A percentile compares a stretch with the other conserved stretches of the same genome.
Evolutionary conservation across 2,329 filamentous ascomycete genomes (phyloP).

Genomic region (Aspergillus ochraceoroseus): DNA sequence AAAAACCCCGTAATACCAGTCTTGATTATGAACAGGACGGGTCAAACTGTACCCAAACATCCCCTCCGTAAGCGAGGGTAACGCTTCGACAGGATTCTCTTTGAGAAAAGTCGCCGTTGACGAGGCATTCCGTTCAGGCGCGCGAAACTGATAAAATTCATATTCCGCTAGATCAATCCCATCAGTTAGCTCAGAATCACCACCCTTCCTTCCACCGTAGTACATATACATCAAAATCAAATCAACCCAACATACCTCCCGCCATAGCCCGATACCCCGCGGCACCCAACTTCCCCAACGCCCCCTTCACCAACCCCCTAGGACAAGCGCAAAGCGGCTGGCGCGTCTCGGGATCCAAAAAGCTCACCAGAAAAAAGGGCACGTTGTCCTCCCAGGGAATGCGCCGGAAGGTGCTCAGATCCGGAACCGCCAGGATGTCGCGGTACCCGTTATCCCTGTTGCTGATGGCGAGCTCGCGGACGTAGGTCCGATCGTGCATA

Average conservation of each 20-base stretch:
- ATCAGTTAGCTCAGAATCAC: conserved; percentile 6
- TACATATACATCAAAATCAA: too few relatives aligned
- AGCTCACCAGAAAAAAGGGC: conserved; percentile 79
- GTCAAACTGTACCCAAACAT: conserved; percentile 96
- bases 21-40: conserved; percentile 79
- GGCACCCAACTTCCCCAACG: conserved; percentile 61
- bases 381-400: conserved; percentile 89
- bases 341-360: conserved; percentile 72
- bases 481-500: conserved; percentile 91
- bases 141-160: conserved; percentile 88
- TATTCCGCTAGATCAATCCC: conserved; percentile 66
- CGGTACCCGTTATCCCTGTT: conserved; percentile 88
- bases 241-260: conserved; percentile 59
- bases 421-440: conserved; percentile 76
- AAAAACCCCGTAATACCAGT: conserved; percentile 86
- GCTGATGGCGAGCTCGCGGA: conserved; percentile 76
- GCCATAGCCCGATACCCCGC: conserved; percentile 80
- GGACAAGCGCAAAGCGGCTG: conserved; percentile 72
- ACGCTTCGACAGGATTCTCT: conserved; percentile 64
- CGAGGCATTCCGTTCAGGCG: conserved; percentile 62
- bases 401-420: conserved; percentile 69
- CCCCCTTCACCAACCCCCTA: conserved; percentile 65
- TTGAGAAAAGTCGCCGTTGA: conserved; percentile 70
- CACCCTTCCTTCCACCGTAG: too few relatives aligned
- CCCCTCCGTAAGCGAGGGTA: conserved; percentile 79